These are phyloP conservation scores for Wickerhamomyces ciferrii DNA, from an alignment of 805 yeast species.

Conservation along the genomic window DNA sequence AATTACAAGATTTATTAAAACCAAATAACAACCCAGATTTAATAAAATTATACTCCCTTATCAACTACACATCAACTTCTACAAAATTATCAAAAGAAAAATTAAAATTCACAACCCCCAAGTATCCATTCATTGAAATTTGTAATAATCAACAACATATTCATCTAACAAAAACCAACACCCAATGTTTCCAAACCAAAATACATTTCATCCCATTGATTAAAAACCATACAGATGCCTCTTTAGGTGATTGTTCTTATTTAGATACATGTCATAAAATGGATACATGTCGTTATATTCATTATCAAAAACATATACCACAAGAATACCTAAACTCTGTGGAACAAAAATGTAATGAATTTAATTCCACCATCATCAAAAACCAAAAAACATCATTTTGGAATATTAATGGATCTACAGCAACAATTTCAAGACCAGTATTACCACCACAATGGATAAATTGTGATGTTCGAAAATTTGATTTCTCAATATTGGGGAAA, in stretches of 20 bases:
- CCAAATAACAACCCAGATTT: conserved; percentile 4
- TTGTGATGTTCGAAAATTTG: conserved; percentile 74
- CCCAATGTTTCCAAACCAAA: conserved; percentile 28
- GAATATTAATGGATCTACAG: conserved; percentile 28
- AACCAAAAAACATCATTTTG: conserved; percentile 24
- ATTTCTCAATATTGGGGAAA: conserved; percentile 68
- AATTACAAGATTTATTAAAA: conserved; percentile 2
- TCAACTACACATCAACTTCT: conserved; percentile 35
- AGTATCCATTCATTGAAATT: conserved; percentile 41
- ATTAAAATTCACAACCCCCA: conserved; percentile 30
- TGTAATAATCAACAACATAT: conserved; percentile 34
- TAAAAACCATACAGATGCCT: conserved; percentile 58
- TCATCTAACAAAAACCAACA: conserved; percentile 19
- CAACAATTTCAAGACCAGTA: conserved; percentile 25
- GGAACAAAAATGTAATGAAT: conserved; percentile 14
- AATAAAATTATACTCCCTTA: conserved; percentile 7
- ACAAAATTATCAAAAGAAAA: conserved; percentile 33
- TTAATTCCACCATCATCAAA: conserved; percentile 14
- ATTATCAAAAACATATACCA: conserved; percentile 51
- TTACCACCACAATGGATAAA: conserved; percentile 79
- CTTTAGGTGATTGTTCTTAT: conserved; percentile 88
- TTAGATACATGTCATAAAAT: conserved; percentile 90
- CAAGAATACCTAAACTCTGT: conserved; percentile 20
- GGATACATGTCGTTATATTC: conserved; percentile 74
- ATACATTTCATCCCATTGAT: conserved; percentile 53